Evolutionary conservation across 2,329 filamentous ascomycete genomes (phyloP), one percentile per base, ranked within the genome.

Genomic region (Pseudocercospora fuligena): DNA sequence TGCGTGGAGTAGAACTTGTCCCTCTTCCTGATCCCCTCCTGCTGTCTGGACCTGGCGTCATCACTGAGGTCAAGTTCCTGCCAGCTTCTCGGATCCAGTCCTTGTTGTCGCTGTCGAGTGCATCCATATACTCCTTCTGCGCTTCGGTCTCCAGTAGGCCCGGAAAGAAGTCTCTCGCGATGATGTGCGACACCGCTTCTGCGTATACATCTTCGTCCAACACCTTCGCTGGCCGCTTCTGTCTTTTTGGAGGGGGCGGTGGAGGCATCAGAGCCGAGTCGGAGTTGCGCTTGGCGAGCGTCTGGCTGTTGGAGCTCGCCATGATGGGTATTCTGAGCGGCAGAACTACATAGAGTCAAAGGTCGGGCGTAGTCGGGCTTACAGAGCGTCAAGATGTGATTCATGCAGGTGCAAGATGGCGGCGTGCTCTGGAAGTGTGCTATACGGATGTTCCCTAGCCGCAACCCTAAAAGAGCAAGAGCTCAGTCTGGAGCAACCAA

Each of bases 151-250:
- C 93, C 4, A 94, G 82, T 0, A 99, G 85, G 0, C 94, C 95
- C 0, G 95, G 95, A 75, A 98, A 99, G 83, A 97, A 99, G 83
- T 99, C 95, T 71, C 95, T 89, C 9, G 93, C 92, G 69, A 99
- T 97, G 76, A 99, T 98, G 73, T 95, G 90, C 0, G 94, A 97
- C 29, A 99, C 85, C 0, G 92, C 91, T 65, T 93, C 89, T 1
- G 93, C 95, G 79, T 99, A 99, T 61, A 91, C 89, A 73, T 99
- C 94, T 84, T 99, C 95, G 78, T 97, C 93, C 29, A 99, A 87
- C 29, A 97, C 89, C 69, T 90, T 91, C 69, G 90, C 89, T 0
- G 95, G 95, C 61, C 95, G 88, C 80, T 97, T 97, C 76, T 97
- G 97, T 66, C 93, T 90, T 79, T 97, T 98, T 49, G 89, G 84